phyloP scores from a whole-genome alignment of 805 yeast genomes.

The Yamadazyma kitorensis region DNA sequence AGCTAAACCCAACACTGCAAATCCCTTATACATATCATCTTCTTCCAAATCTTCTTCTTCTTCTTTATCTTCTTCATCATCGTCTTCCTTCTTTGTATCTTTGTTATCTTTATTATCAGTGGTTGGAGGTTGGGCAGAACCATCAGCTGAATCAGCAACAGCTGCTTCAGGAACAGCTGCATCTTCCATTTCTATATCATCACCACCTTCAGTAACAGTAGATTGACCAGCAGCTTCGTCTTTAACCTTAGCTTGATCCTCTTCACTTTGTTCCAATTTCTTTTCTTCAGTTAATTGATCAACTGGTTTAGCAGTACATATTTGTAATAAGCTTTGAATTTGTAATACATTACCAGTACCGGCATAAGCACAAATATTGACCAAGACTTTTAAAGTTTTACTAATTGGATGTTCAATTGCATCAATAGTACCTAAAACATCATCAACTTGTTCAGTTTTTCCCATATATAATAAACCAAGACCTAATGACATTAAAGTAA shows the following conservation, averaged over 20 bases:
- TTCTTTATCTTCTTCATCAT: slow-evolving; percentile 27
- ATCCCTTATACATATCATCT: slow-evolving; percentile 69
- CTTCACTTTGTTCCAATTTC: slow-evolving; percentile 50
- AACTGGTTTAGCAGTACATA: slow-evolving; percentile 71
- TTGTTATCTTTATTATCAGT: slow-evolving; percentile 16
- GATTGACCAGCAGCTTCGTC: slow-evolving; percentile 21
- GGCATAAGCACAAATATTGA: slow-evolving; percentile 90
- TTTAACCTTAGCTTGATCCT: slow-evolving; percentile 26
- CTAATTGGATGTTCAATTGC: slow-evolving; percentile 96
- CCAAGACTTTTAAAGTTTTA: slow-evolving; percentile 81
- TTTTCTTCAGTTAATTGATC: slow-evolving; percentile 59
- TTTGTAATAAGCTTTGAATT: slow-evolving; percentile 85
- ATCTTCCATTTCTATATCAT: slow-evolving; percentile 33
- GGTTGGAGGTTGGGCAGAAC: slow-evolving; percentile 9
- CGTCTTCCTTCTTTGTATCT: slow-evolving; percentile 21
- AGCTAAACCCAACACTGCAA: slow-evolving; percentile 93
- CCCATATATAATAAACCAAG: slow-evolving; percentile 90
- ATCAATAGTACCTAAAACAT: slow-evolving; percentile 87
- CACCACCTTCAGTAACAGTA: slow-evolving; percentile 13
- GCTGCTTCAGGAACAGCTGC: slow-evolving; percentile 23
- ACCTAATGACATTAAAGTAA: slow-evolving; percentile 86
- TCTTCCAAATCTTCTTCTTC: slow-evolving; percentile 35
- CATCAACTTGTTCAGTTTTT: slow-evolving; percentile 90
- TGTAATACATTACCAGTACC: slow-evolving; percentile 97
- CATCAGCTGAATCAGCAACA: background rate